Evolutionary conservation across 2,329 filamentous ascomycete genomes (phyloP).

Genomic region (Xylariales sp.): DNA sequence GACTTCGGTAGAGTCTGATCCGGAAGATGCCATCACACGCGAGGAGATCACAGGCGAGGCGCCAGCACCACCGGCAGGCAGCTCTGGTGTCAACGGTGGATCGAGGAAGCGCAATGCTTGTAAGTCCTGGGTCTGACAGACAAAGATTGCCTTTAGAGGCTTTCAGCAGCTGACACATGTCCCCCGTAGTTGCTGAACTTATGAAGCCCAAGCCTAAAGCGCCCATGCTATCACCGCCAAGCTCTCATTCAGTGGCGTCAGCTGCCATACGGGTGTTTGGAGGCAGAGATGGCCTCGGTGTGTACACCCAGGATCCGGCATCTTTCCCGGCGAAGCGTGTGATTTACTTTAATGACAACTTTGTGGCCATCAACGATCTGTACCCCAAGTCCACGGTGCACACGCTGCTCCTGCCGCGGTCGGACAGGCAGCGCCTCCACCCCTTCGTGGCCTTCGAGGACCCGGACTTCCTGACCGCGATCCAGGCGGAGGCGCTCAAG

Average conservation of each 20-base stretch:
- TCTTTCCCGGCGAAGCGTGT: conserved; percentile 54
- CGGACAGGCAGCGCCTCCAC: conserved; percentile 56
- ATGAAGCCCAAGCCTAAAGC: conserved; percentile 46
- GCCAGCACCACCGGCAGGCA: conserved; percentile 17
- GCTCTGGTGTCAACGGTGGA: conserved; percentile 13
- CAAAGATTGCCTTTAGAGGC: too few species aligned
- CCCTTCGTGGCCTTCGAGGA: conserved; percentile 77
- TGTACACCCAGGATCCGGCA: conserved; percentile 62
- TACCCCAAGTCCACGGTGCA: conserved; percentile 86
- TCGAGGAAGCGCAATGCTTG: conserved; percentile 34
- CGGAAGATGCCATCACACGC: conserved; percentile 33
- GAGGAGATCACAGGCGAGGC: conserved; percentile 34
- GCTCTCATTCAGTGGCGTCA: conserved; percentile 11
- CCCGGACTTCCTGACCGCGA: conserved; percentile 59
- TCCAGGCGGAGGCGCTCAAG: conserved; percentile 55
- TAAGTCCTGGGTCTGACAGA: conserved; percentile 19
- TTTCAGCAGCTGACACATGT: conserved; percentile 4
- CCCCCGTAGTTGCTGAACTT: conserved; percentile 43
- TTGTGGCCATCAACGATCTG: conserved; percentile 74
- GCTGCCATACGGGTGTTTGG: conserved; percentile 25
- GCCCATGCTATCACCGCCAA: conserved; percentile 8
- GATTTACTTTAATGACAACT: conserved; percentile 62
- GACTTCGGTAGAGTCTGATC: conserved; percentile 17
- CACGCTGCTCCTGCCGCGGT: conserved; percentile 78
- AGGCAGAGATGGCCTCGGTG: conserved; percentile 56